Percentiles rank a stretch among this genome's conserved stretches.
These are phyloP conservation scores for Pestalotiopsis fici DNA, from an alignment of 2,329 filamentous ascomycete genomes.

Conservation along the genomic window DNA sequence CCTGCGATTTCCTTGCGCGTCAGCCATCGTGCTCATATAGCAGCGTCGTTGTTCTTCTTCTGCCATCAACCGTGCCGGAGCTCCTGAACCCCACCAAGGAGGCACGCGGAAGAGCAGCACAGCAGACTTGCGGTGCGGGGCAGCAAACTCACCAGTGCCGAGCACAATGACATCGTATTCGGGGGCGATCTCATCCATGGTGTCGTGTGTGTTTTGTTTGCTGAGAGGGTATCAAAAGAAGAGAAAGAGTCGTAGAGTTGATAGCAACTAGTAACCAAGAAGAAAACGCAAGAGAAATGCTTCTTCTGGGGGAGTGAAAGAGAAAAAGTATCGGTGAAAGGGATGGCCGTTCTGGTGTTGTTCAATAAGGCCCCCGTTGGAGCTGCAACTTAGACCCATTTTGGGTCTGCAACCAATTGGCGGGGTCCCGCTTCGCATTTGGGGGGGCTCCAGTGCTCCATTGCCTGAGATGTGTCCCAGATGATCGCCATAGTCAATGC, in stretches of 20 bases:
- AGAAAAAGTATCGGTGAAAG: slow-evolving; percentile 31
- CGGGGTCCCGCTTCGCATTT: slow-evolving; percentile 14
- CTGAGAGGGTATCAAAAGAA: background rate
- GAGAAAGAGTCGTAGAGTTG: slow-evolving; percentile 11
- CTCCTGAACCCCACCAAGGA: slow-evolving; percentile 14
- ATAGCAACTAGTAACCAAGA: slow-evolving; percentile 12
- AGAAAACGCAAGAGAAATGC: background rate
- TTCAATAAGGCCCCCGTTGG: slow-evolving; percentile 23
- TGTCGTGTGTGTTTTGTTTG: slow-evolving; percentile 26
- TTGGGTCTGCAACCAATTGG: slow-evolving; percentile 7
- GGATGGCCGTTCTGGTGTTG: slow-evolving; percentile 16
- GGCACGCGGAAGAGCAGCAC: slow-evolving; percentile 12
- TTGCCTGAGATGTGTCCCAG: slow-evolving; percentile 6
- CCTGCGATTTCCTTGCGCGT: slow-evolving; percentile 52
- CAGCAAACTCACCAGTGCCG: slow-evolving; percentile 77
- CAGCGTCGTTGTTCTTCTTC: background rate
- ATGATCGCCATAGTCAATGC: slow-evolving; percentile 5
- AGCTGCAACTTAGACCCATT: slow-evolving; percentile 22
- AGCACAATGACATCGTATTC: slow-evolving; percentile 99
- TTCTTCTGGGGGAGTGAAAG: slow-evolving; percentile 3
- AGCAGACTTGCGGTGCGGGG: slow-evolving; percentile 11
- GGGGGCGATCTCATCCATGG: slow-evolving; percentile 96
- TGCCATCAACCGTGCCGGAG: background rate
- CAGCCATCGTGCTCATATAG: background rate
- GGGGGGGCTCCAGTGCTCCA: slow-evolving; percentile 20